These are phyloP conservation scores for Puccinellia tenuiflora DNA, from an alignment of 176 grass and related monocot genomes.

Conservation along the genomic window DNA sequence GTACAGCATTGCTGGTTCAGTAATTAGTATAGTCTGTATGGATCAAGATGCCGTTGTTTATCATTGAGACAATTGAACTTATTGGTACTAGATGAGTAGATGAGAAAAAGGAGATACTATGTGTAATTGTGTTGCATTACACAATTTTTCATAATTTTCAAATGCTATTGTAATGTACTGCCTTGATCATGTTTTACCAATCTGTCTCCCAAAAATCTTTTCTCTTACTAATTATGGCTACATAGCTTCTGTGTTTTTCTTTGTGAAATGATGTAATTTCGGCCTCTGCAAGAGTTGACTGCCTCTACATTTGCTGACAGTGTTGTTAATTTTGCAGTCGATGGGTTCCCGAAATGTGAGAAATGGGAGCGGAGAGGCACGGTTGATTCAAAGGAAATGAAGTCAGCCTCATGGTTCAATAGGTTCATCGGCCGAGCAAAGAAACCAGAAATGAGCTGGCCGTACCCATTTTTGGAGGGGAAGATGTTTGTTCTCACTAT, in stretches of 20 bases:
- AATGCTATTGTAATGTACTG: not conserved
- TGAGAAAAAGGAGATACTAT: not conserved
- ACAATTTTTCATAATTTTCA: not conserved
- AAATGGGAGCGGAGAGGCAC: slow-evolving; percentile 54
- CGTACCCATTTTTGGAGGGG: slow-evolving; percentile 72
- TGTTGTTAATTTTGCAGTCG: slow-evolving; percentile 47
- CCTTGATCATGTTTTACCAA: not conserved
- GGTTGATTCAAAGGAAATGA: slow-evolving; percentile 47
- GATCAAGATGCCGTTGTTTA: not conserved
- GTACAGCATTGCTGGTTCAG: too few relatives aligned
- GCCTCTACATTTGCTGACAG: slow-evolving; percentile 1
- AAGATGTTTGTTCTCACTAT: slow-evolving; percentile 90
- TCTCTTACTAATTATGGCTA: too few relatives aligned
- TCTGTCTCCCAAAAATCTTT: not conserved
- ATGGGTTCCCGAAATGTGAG: slow-evolving; percentile 72
- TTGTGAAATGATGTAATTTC: not conserved
- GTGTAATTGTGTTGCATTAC: too few relatives aligned
- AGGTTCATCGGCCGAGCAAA: slow-evolving; percentile 84
- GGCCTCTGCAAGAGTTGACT: not conserved
- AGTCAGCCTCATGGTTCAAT: slow-evolving; percentile 72
- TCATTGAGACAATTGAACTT: not conserved
- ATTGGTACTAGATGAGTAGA: not conserved
- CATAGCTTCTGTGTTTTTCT: not conserved
- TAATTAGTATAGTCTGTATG: too few relatives aligned
- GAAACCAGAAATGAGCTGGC: slow-evolving; percentile 91